Base-by-base conservation (phyloP, 306 rosid genomes). In the Trichosanthes cucumerina region DNA sequence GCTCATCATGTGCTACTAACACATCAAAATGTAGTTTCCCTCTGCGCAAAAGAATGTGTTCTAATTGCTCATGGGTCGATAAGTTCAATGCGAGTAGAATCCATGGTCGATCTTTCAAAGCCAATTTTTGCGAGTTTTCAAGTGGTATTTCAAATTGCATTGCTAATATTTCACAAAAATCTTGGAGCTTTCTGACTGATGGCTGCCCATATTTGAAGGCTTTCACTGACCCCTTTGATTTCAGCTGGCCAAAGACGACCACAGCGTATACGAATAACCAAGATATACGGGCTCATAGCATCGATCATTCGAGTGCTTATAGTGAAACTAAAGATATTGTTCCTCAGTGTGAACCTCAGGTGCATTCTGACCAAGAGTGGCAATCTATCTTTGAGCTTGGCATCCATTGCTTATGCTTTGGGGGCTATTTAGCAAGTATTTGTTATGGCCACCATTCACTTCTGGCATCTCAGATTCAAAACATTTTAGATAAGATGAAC, bases 331-430 rank as follows among this genome's bases (percentile, higher is more conserved):
- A 28, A 16, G 82, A 71, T 66, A 64, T 44, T 63, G 5, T 53
- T 15, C 41, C 34, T 68, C 23, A 18, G 34, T 9, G 72, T 31
- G 84, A 74, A 69, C 83, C 78, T 23, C 82, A 62, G 26, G 78
- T 54, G 49, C 47, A 21, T 79, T 53, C 28, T 36, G 66, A 79
- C 54, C 58, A 79, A 49, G 85, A 52, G 76, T 76, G 85, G 66
- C 44, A 38, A 70, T 47, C 58, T 23, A 77, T 85, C 47, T 62
- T 84, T 74, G 84, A 84, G 79, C 90, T 89, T 21, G 90, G 91
- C n/a, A 63, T 81, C 23, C 93, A 92, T 69, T 92, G 92, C 86
- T 81, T 88, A 78, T 59, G 75, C 2, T 90, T 88, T 84, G 97
- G 97, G 68, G 90, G 90, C 75, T 84, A 84, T 73, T 83, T 89